Conservation (phyloP, 495 filamentous ascomycete genomes). For the Penicillium maclennaniae region DNA sequence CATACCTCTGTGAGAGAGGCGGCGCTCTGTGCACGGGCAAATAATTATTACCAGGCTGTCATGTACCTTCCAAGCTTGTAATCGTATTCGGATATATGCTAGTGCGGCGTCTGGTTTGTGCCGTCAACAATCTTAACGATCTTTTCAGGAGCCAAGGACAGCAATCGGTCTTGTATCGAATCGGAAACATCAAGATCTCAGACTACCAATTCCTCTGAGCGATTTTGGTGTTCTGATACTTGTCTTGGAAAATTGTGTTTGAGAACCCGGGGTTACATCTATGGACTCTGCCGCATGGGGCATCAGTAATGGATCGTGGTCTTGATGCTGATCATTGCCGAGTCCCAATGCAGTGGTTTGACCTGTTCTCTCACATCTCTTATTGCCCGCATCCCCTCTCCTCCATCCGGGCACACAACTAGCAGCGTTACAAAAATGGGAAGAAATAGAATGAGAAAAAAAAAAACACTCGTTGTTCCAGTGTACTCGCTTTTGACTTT, state of each 20-base stretch:
- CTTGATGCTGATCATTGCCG: constrained; percentile 8
- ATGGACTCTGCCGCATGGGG: constrained; percentile 6
- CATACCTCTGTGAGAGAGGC: constrained; percentile 4
- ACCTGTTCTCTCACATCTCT: background rate
- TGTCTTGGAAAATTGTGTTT: background rate
- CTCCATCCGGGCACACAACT: constrained; percentile 1
- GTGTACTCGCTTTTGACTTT: constrained; percentile 3
- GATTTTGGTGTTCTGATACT: background rate
- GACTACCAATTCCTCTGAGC: background rate
- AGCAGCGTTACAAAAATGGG: background rate
- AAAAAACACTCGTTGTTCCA: background rate
- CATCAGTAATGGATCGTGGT: constrained; percentile 6
- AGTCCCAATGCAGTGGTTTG: background rate
- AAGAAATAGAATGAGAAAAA: too few relatives aligned
- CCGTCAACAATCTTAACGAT: background rate
- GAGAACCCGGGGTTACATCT: constrained; percentile 11
- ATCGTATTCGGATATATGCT: background rate
- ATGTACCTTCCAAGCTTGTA: too few relatives aligned
- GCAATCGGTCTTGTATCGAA: background rate
- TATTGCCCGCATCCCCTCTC: background rate
- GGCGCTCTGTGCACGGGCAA: constrained; percentile 9
- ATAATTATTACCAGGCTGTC: background rate
- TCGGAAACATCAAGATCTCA: background rate
- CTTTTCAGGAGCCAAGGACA: background rate
- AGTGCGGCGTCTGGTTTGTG: too few relatives aligned